Base-by-base conservation (phyloP, 495 filamentous ascomycete genomes). In the Penicillium psychrofluorescens region DNA sequence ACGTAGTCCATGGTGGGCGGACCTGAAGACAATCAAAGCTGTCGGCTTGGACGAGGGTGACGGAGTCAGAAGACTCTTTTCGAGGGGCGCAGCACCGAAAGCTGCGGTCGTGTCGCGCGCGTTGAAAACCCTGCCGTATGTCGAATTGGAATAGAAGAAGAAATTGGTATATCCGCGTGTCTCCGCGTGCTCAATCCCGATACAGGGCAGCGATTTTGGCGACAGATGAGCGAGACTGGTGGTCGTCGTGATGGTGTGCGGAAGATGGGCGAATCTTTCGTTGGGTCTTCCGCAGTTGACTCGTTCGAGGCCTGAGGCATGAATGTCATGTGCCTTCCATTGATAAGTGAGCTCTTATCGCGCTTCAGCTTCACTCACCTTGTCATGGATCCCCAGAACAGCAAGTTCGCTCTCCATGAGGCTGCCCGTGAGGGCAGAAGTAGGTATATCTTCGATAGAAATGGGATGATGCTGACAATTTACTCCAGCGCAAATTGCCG, bases 381-480 rank as follows among this genome's bases (percentile, higher is more conserved):
- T 48, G 40, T 29, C 47, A 78, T 77, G 74, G 56, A 68, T 48
- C 37, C 66, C 7, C 53, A 66, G 14, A 61, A 72, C 43, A 54
- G 76, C 28, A 90, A 86, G 59, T 94, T 80, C 59, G 85, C 86
- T 41, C 81, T 96, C 36, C 92, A 98, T 55, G 90, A 85, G 51
- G 92, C 92, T 16, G 81, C 86, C 37, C 76, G 92, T 43, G 88
- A 95, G 62, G 90, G 92, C 30, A 86, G 78, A 74, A 69, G 92
- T 95, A 74, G 56, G 75, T 59, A 11, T 57, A 36, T 36, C 40
- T 10, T 33, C 35, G 7, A 34, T 34, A 3, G 32, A 34, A 3
- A 12, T 41, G 36, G 36, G 49, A 27, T 22, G 15, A 15, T 45
- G 36, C 48, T 55, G 38, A 48, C 37, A 36, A 29, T 32, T 36